phyloP scores from a whole-genome alignment of 345 rosid genomes.

The Aquilaria yunnanensis region DNA sequence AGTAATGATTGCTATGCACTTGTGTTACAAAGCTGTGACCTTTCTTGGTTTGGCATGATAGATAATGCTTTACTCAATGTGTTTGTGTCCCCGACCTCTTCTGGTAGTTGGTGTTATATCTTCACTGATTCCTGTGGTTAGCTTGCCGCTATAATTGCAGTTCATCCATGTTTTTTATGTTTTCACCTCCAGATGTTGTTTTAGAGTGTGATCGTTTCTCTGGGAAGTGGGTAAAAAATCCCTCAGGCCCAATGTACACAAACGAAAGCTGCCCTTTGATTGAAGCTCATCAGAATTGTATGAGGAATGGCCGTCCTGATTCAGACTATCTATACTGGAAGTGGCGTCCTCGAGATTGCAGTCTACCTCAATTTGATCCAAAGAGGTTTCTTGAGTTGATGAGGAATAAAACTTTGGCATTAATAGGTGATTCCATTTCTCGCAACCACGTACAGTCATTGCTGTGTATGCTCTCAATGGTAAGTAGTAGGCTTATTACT shows the following conservation, averaged over 20 bases:
- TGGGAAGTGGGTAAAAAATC: constrained; percentile 81
- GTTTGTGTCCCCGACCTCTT: too few species aligned
- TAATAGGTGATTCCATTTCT: constrained; percentile 90
- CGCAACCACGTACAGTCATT: constrained; percentile 90
- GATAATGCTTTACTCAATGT: too few species aligned
- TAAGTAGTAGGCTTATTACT: constrained; percentile 19
- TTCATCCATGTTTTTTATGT: neutral
- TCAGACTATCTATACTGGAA: constrained; percentile 73
- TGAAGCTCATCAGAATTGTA: constrained; percentile 85
- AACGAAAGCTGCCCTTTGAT: constrained; percentile 56
- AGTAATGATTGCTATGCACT: neutral
- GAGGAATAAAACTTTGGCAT: constrained; percentile 78
- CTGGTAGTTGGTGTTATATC: too few species aligned
- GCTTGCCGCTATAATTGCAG: neutral
- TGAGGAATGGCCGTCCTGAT: constrained; percentile 88
- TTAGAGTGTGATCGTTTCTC: constrained; percentile 67
- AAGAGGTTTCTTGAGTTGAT: constrained; percentile 56
- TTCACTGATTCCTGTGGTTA: too few species aligned
- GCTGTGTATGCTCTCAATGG: constrained; percentile 77
- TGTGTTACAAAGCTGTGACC: too few species aligned
- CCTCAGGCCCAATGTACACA: constrained; percentile 75
- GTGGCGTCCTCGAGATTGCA: constrained; percentile 79
- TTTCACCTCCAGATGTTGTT: constrained; percentile 24
- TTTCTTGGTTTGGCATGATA: too few species aligned
- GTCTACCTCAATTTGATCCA: constrained; percentile 66